Conservation (phyloP, 164 flowering plant species). For the Euptelea pleiosperma region DNA sequence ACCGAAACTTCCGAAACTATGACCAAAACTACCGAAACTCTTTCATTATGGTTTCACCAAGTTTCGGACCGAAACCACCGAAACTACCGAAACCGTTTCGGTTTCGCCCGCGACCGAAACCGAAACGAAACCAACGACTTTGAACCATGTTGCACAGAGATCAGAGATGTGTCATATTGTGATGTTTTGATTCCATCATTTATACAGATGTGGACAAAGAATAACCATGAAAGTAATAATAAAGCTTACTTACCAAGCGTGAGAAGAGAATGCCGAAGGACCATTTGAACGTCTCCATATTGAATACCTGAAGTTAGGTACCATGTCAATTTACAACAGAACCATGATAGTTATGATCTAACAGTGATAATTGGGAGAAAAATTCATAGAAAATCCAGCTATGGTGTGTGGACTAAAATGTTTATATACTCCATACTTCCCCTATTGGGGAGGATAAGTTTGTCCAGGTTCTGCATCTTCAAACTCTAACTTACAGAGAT, state of each 20-base stretch:
- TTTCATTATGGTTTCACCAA: too few relatives aligned
- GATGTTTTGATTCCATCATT: not conserved
- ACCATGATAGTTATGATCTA: not conserved
- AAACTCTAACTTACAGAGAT: too few relatives aligned
- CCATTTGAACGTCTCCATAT: slow-evolving; percentile 91
- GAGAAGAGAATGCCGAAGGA: slow-evolving; percentile 98
- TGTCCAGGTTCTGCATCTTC: not conserved
- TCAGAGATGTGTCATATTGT: too few relatives aligned
- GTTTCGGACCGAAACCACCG: too few relatives aligned
- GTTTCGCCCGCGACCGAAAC: too few relatives aligned
- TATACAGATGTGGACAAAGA: not conserved
- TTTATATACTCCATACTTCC: not conserved
- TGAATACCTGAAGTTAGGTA: slow-evolving; percentile 59
- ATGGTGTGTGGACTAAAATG: not conserved
- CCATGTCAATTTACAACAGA: not conserved
- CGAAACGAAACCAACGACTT: too few relatives aligned
- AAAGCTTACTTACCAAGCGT: slow-evolving; percentile 63
- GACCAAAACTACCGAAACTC: too few relatives aligned
- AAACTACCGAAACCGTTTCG: too few relatives aligned
- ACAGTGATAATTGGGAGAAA: not conserved
- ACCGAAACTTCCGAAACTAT: too few relatives aligned
- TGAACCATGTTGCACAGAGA: too few relatives aligned
- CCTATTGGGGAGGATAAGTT: not conserved
- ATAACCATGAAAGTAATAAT: not conserved
- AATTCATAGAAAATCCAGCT: not conserved